phyloP scores from a whole-genome alignment of 1,284 basidiomycete species.

The Austroboletus novae-zelandiae region DNA sequence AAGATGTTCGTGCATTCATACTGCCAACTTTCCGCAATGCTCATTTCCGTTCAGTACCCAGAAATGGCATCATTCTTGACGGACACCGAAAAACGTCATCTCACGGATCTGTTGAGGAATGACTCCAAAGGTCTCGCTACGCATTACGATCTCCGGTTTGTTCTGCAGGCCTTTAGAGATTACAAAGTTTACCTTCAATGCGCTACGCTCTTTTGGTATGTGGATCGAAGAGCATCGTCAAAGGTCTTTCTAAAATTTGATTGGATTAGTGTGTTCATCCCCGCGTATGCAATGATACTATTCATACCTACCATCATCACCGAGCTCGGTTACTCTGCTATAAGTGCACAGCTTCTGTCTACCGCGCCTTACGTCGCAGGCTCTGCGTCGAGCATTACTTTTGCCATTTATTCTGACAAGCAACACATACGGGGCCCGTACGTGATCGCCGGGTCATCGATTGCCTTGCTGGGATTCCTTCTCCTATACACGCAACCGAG shows the following conservation, averaged over 20 bases:
- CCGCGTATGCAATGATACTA: constrained; percentile 55
- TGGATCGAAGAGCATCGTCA: background rate
- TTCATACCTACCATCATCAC: constrained; percentile 56
- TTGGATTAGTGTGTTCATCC: constrained; percentile 39
- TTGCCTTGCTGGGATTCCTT: constrained; percentile 43
- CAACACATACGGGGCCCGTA: constrained; percentile 42
- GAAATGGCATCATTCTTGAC: constrained; percentile 45
- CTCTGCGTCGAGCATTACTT: constrained; percentile 37
- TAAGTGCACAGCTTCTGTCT: constrained; percentile 54
- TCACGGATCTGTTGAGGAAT: constrained; percentile 37
- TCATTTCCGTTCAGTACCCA: constrained; percentile 35
- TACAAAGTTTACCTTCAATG: constrained; percentile 46
- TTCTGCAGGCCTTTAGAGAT: constrained; percentile 42
- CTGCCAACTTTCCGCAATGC: background rate
- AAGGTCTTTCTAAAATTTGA: constrained; percentile 2
- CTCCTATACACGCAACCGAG: constrained; percentile 38
- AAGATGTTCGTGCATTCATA: constrained; percentile 35
- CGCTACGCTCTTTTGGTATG: constrained; percentile 41
- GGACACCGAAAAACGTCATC: constrained; percentile 32
- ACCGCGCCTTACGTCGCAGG: constrained; percentile 46
- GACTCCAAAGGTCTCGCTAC: constrained; percentile 34
- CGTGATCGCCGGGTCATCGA: constrained; percentile 33
- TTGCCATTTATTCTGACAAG: constrained; percentile 43
- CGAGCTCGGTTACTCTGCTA: constrained; percentile 52
- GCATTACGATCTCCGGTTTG: constrained; percentile 34